A percentile compares a stretch with the other conserved stretches of the same genome.
These are phyloP conservation scores for Cercospora zeae-maydis DNA, from an alignment of 2,329 filamentous ascomycete species.

Conservation along the genomic window DNA sequence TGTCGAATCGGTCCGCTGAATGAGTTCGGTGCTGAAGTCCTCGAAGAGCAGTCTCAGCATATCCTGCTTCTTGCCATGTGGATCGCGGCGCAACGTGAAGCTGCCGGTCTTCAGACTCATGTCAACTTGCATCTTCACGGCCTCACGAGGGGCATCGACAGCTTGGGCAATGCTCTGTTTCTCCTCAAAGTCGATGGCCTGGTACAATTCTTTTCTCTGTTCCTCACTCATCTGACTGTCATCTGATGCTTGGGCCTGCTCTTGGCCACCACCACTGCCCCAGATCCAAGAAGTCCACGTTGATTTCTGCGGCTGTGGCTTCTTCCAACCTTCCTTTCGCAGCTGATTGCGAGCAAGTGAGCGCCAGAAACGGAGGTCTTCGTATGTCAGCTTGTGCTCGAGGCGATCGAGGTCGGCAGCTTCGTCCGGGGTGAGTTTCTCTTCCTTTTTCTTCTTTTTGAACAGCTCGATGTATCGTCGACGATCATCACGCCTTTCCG, in stretches of 20 bases:
- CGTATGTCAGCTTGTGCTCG: slow-evolving; percentile 85
- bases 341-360: slow-evolving; percentile 91
- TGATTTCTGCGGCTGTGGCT: slow-evolving; percentile 64
- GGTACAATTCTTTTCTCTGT: slow-evolving; percentile 92
- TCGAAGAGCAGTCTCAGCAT: slow-evolving; percentile 92
- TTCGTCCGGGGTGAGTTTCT: slow-evolving; percentile 65
- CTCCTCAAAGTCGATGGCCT: slow-evolving; percentile 97
- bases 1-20: slow-evolving; percentile 87
- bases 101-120: slow-evolving; percentile 92
- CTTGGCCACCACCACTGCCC: slow-evolving; percentile 55
- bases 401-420: slow-evolving; percentile 68
- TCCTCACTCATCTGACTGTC: slow-evolving; percentile 89
- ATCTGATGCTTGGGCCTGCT: slow-evolving; percentile 64
- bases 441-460: slow-evolving; percentile 80
- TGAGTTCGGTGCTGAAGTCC: slow-evolving; percentile 82
- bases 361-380: slow-evolving; percentile 95
- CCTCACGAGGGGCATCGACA: slow-evolving; percentile 85
- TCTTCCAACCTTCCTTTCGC: slow-evolving; percentile 89
- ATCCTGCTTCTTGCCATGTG: slow-evolving; percentile 72
- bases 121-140: slow-evolving; percentile 88
- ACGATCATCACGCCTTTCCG: slow-evolving; percentile 85
- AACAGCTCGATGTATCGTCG: slow-evolving; percentile 87
- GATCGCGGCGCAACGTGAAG: slow-evolving; percentile 86
- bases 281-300: slow-evolving; percentile 92
- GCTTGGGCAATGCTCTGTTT: slow-evolving; percentile 84